Evolutionary conservation across 352 stramenopile species (phyloP).

Genomic region (Phytophthora idaei): DNA sequence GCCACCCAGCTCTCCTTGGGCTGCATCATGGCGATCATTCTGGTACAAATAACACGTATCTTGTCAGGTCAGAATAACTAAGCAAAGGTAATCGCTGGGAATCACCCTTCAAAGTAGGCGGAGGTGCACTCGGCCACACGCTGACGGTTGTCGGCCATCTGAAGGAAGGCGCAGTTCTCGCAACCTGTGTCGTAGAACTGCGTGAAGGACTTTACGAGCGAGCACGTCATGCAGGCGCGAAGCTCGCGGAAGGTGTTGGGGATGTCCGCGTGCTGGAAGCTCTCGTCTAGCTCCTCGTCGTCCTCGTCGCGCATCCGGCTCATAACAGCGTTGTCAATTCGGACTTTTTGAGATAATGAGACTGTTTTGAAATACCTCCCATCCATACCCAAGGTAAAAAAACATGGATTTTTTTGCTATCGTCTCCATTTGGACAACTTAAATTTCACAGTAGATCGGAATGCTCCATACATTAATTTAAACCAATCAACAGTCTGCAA

Average conservation of each 20-base stretch:
- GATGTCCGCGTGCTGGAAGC: conserved; percentile 84
- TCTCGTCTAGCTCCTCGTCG: conserved; percentile 84
- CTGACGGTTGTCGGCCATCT: conserved; percentile 91
- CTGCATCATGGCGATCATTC: conserved; percentile 92
- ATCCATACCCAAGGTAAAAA: too few species aligned
- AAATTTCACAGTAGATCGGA: too few species aligned
- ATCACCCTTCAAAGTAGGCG: conserved; percentile 86
- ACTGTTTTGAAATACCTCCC: too few species aligned
- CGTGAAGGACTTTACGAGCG: conserved; percentile 89
- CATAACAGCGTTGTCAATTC: conserved; percentile 21
- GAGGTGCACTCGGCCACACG: conserved; percentile 89
- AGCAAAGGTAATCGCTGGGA: neutral
- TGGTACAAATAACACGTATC: conserved; percentile 21
- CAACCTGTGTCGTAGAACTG: conserved; percentile 92
- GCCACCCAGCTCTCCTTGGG: conserved; percentile 90
- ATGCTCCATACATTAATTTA: too few species aligned
- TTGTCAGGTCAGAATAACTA: neutral
- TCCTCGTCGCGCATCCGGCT: conserved; percentile 74
- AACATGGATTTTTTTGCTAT: too few species aligned
- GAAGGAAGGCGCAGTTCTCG: conserved; percentile 89
- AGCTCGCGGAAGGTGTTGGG: conserved; percentile 89
- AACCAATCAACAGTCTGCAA: too few species aligned
- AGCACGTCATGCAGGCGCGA: conserved; percentile 89
- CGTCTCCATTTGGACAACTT: too few species aligned
- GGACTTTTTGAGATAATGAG: too few species aligned